Percentiles rank a stretch among this genome's conserved stretches.
Conservation (phyloP, 148 eudicot species). For the Cornus kousa region DNA sequence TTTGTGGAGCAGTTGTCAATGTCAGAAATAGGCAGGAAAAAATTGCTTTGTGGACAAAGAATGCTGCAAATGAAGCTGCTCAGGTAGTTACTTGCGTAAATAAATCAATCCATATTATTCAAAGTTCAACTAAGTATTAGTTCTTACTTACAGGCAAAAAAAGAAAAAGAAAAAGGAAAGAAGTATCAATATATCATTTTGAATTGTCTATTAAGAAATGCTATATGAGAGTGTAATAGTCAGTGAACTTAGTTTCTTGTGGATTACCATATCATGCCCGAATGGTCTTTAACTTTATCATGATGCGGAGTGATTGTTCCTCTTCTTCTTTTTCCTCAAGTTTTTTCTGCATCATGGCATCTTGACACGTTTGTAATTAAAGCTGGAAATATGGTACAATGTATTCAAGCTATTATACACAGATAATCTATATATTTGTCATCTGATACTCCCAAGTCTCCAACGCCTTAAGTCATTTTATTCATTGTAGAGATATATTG, state of each 20-base stretch:
- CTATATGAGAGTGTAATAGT: no score
- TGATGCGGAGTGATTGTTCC: neutral
- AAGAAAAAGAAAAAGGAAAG: no score
- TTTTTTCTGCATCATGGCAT: neutral
- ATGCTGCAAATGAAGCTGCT: slow-evolving; percentile 91
- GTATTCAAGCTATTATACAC: neutral
- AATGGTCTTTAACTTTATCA: neutral
- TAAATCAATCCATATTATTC: neutral
- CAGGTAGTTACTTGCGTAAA: slow-evolving; percentile 48
- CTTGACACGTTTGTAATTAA: neutral
- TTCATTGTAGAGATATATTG: neutral
- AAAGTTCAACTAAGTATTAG: neutral
- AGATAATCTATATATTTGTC: neutral
- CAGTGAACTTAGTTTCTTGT: no score
- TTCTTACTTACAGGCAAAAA: no score
- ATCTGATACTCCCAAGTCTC: neutral
- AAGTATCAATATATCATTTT: no score
- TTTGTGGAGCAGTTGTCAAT: slow-evolving; percentile 93
- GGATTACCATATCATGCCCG: no score
- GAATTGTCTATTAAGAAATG: no score
- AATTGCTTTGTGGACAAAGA: slow-evolving; percentile 82
- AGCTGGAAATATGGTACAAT: neutral
- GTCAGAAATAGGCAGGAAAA: slow-evolving; percentile 73
- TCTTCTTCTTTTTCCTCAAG: neutral
- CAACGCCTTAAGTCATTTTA: neutral